Base-by-base conservation (phyloP, 257 asterid genomes). In the Linaria vulgaris region DNA sequence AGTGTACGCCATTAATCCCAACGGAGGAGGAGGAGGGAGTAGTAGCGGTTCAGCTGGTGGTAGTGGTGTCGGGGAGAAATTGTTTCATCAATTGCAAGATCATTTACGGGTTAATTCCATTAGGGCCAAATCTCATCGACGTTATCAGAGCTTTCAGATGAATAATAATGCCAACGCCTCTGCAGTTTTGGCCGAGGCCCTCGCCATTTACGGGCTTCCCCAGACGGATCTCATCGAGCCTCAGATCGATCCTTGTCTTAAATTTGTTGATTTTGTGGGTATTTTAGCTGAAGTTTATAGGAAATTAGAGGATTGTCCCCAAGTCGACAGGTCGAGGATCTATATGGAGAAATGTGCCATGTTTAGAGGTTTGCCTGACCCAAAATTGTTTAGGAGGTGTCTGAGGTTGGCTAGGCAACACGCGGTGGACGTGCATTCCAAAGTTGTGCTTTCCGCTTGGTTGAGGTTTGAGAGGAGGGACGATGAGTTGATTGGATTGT, bases 381-480 rank as follows among this genome's bases (percentile, higher is more conserved):
- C 96, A 0, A 92, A 85, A 71, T 74, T 90, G 86, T 92, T 90
- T 66, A 75, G 96, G 83, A 81, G 83, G 76, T 80, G 92, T 75
- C 90, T 92, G 39, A 72, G 83, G 34, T 83, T 84, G 0, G 97
- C 97, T 54, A 82, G 97, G 83, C 76, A 81, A 56, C 94, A 87
- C 21, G 91, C 95, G 0, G 78, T 84, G 59, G 99, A 94, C 64
- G 96, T 90, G 74, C 99, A 94, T 76, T 79, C 86, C 4, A 94
- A 94, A 80, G 82, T 87, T 71, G 95, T 94, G 1, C 81, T 94
- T 9, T 85, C 97, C 0, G 81, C 97, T n/a, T 92, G 99, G 99
- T 68, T 94, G 80, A 87, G 96, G 79, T 87, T 57, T 58, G 96
- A 90, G 69, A 80, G 97, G 68, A 81, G 96, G 73, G 99, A 94